Base-by-base conservation (phyloP, 805 yeast species). In the Zygosaccharomyces bailii region DNA sequence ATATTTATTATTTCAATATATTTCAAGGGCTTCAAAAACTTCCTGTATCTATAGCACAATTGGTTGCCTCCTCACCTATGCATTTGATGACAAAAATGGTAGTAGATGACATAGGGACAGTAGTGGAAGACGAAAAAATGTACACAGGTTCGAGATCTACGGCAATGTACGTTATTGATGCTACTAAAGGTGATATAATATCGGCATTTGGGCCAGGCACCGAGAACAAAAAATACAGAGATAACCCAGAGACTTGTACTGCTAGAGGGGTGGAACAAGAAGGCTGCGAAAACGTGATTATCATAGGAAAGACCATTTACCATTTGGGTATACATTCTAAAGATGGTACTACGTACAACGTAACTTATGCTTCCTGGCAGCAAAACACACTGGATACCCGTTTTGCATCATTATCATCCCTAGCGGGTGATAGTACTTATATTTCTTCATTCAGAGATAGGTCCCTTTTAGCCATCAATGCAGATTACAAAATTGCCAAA, bases 321-420 rank as follows among this genome's bases (percentile, higher is more conserved):
- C 85, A 83, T 52, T 68, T 86, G 33, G 71, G 80, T 0, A 91
- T 93, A n/a, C 84, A 88, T 59, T 82, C 93, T 2, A 79, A 75
- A 53, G 75, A 78, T 48, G 79, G 79, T 48, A 68, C 82, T 0
- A 76, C 82, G 1, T 90, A 96, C 93, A 86, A 88, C 56, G 86
- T 93, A 13, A 81, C 90, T 0, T 89, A 84, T 59, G 74, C 95
- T 1, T 75, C 83, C 29, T 93, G 97, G 96, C 95, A 93, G 7
- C 95, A 96, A 35, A 91, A 91, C 62, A 81, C 86, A 52, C 69
- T 89, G 42, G 96, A 91, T 62, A 69, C 67, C 10, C 74, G 70
- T 46, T 62, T 79, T 33, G 71, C 70, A 2, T 55, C 57, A 29
- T 80, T 79, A 51, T 75, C 78, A 49, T 67, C 68, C 38, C 70